Evolutionary conservation across 257 asterid species (phyloP).

Genomic region (Cruciata laevipes): DNA sequence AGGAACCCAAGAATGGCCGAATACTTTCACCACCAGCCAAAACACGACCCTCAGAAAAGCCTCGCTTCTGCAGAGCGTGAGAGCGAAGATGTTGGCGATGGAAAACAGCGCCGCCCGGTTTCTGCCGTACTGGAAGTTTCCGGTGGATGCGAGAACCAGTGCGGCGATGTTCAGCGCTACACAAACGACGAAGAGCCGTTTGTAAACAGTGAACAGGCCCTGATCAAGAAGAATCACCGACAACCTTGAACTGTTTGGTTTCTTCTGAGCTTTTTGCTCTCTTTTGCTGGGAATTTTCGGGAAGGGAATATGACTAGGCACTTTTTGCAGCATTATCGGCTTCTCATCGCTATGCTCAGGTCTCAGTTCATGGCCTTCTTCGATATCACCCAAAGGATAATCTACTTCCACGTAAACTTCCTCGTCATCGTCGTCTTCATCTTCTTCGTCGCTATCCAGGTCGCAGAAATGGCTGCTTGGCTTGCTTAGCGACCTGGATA

Average conservation of each 20-base stretch:
- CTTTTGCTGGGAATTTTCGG: slow-evolving; percentile 19
- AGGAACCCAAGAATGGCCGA: slow-evolving; percentile 59
- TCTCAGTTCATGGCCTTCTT: slow-evolving; percentile 33
- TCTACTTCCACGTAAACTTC: slow-evolving; percentile 12
- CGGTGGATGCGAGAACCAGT: slow-evolving; percentile 50
- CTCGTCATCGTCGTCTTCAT: slow-evolving; percentile 14
- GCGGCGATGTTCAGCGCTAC: slow-evolving; percentile 31
- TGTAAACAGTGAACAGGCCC: slow-evolving; percentile 72
- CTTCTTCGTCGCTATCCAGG: slow-evolving; percentile 25
- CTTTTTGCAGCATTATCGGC: background rate
- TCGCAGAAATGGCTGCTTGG: slow-evolving; percentile 75
- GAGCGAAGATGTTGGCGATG: slow-evolving; percentile 46
- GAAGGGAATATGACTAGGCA: slow-evolving; percentile 17
- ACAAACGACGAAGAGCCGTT: slow-evolving; percentile 48
- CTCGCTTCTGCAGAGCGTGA: slow-evolving; percentile 63
- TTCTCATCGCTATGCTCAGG: slow-evolving; percentile 8
- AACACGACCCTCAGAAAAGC: slow-evolving; percentile 45
- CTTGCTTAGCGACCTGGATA: slow-evolving; percentile 45
- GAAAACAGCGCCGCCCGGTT: slow-evolving; percentile 41
- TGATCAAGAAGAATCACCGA: slow-evolving; percentile 68
- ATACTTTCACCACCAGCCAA: slow-evolving; percentile 50
- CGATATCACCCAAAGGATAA: slow-evolving; percentile 30
- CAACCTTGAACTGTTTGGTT: slow-evolving; percentile 27
- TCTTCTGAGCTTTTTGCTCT: slow-evolving; percentile 13
- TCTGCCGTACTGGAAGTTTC: slow-evolving; percentile 42